Conservation (phyloP, 306 rosid genomes). For the Ochetophila trinervis region DNA sequence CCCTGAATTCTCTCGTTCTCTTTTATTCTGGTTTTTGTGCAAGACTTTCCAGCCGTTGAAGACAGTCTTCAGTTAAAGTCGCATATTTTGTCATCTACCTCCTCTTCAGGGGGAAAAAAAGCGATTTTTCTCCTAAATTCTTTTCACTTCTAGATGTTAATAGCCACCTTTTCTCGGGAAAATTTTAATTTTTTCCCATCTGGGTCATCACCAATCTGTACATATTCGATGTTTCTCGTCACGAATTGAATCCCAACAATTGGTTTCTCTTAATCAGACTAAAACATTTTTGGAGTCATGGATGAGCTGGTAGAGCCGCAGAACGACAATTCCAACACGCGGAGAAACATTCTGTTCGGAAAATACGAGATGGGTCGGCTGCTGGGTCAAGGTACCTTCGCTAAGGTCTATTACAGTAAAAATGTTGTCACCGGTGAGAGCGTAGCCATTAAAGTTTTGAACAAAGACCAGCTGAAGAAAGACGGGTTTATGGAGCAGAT, state of each 20-base stretch:
- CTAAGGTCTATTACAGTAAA: slow-evolving; percentile 58
- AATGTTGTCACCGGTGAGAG: slow-evolving; percentile 51
- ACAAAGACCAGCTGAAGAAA: slow-evolving; percentile 59
- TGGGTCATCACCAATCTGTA: not conserved
- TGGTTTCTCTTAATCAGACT: too few species aligned
- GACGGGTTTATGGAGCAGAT: slow-evolving; percentile 66
- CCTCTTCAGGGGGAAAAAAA: too few species aligned
- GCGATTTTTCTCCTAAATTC: too few species aligned
- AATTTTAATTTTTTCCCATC: not conserved
- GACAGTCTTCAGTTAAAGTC: too few species aligned
- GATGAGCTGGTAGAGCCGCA: slow-evolving; percentile 11
- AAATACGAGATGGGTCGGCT: slow-evolving; percentile 79
- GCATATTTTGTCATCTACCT: too few species aligned
- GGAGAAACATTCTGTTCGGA: slow-evolving; percentile 43
- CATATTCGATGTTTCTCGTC: too few species aligned
- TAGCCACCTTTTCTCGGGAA: too few species aligned
- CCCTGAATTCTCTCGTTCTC: too few species aligned
- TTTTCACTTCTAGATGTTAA: too few species aligned
- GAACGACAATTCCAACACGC: not conserved
- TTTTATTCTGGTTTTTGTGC: too few species aligned
- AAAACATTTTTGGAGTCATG: slow-evolving; percentile 18
- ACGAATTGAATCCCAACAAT: too few species aligned
- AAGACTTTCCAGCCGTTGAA: too few species aligned
- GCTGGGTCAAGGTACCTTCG: slow-evolving; percentile 77
- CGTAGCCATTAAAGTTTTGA: slow-evolving; percentile 70